Conservation (phyloP, 805 yeast genomes). For the Candida xyloterini region DNA sequence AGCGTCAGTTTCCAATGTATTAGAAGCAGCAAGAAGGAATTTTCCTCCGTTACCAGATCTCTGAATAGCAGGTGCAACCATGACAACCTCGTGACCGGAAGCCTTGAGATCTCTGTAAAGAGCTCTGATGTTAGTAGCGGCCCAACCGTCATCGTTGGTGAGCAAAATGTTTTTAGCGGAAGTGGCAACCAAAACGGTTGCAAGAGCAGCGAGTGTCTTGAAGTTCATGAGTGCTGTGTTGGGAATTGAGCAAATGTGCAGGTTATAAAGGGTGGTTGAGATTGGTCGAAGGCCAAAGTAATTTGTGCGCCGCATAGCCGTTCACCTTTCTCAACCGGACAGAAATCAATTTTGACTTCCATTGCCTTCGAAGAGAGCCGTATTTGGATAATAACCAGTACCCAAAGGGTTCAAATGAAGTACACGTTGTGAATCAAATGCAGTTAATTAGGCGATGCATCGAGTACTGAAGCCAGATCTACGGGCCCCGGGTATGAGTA, state of each 20-base stretch:
- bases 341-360: background rate
- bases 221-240: conserved; percentile 3
- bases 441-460: too few relatives aligned
- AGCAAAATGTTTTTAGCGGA: conserved; percentile 43
- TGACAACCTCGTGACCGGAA: conserved; percentile 47
- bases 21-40: conserved; percentile 40
- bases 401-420: background rate
- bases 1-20: conserved; percentile 42
- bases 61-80: conserved; percentile 52
- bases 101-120: conserved; percentile 44
- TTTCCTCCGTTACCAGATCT: conserved; percentile 57
- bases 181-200: conserved; percentile 6
- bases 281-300: background rate
- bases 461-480: too few relatives aligned
- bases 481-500: too few relatives aligned
- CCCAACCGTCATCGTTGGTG: conserved; percentile 61
- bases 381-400: background rate
- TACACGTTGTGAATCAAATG: too few relatives aligned
- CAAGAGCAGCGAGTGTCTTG: conserved; percentile 5
- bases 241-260: background rate
- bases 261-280: conserved; percentile 2
- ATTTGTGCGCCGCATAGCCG: conserved; percentile 3
- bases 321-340: conserved; percentile 1
- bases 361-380: background rate
- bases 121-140: conserved; percentile 55